Conservation (phyloP, 2,329 filamentous ascomycete genomes). For the Neofusicoccum umdonicola region DNA sequence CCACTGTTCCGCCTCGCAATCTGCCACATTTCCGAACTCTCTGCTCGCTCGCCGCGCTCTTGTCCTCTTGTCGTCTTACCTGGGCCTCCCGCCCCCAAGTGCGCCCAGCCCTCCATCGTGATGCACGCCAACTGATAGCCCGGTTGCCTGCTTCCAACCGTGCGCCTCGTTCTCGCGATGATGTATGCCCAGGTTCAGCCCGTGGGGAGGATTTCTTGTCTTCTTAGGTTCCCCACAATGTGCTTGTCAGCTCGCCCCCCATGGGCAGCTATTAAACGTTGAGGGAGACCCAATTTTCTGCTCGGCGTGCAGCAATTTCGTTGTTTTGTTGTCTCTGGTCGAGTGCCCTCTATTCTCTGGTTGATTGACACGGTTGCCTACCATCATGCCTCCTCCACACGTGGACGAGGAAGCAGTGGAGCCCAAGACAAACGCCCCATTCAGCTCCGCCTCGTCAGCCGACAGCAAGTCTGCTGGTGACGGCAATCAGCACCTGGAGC, state of each 20-base stretch:
- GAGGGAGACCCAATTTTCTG: background rate
- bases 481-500: background rate
- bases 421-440: background rate
- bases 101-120: background rate
- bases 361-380: background rate
- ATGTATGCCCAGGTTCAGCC: background rate
- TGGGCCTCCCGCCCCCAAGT: background rate
- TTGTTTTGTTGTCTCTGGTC: background rate
- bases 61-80: background rate
- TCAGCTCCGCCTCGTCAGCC: background rate
- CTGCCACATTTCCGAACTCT: background rate
- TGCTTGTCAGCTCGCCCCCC: background rate
- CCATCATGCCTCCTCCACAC: background rate
- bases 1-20: background rate
- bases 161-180: background rate
- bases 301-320: background rate
- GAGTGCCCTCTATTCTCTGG: background rate
- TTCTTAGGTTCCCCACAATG: background rate
- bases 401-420: background rate
- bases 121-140: background rate
- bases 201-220: conserved; percentile 7
- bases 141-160: background rate
- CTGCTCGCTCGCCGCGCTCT: background rate
- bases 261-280: background rate
- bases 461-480: background rate